phyloP scores from a whole-genome alignment of 2,329 filamentous ascomycete species.

The Stylonectria norvegica region DNA sequence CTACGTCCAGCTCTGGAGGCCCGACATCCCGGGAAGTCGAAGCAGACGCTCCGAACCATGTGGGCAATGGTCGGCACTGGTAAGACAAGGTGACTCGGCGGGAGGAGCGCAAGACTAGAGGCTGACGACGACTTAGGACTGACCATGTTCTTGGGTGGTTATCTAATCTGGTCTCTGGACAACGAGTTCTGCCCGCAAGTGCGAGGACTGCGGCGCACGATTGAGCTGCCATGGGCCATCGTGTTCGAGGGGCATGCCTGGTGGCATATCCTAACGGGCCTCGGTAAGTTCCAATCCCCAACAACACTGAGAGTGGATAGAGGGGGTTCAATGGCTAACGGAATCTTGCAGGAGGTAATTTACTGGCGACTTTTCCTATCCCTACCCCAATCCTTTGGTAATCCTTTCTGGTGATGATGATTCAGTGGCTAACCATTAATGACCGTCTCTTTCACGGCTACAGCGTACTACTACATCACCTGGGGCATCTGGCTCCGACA shows the following conservation, averaged over 20 bases:
- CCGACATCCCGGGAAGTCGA: slow-evolving; percentile 49
- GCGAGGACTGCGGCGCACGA: slow-evolving; percentile 59
- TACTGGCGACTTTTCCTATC: not conserved
- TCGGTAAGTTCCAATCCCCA: slow-evolving; percentile 44
- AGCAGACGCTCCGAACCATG: slow-evolving; percentile 56
- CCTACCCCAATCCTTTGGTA: not conserved
- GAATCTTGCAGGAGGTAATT: slow-evolving; percentile 18
- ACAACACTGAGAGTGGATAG: not conserved
- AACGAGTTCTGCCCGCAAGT: slow-evolving; percentile 70
- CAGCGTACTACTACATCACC: slow-evolving; percentile 75
- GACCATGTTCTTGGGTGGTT: slow-evolving; percentile 69
- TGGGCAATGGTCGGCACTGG: slow-evolving; percentile 67
- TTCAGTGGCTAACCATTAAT: slow-evolving; percentile 12
- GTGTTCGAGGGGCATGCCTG: slow-evolving; percentile 58
- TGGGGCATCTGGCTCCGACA: slow-evolving; percentile 82
- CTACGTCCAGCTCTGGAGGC: slow-evolving; percentile 45
- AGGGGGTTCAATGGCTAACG: slow-evolving; percentile 2
- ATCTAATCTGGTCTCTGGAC: slow-evolving; percentile 74
- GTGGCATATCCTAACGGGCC: slow-evolving; percentile 77
- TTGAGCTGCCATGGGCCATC: slow-evolving; percentile 78
- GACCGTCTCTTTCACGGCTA: not conserved
- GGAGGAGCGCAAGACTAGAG: not conserved
- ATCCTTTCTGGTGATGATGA: not conserved
- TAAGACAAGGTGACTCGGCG: slow-evolving; percentile 23
- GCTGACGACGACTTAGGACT: slow-evolving; percentile 33